A percentile compares a stretch with the other conserved stretches of the same genome.
Evolutionary conservation across 2,329 filamentous ascomycete genomes (phyloP).

Genomic region (Microdochium trichocladiopsis): DNA sequence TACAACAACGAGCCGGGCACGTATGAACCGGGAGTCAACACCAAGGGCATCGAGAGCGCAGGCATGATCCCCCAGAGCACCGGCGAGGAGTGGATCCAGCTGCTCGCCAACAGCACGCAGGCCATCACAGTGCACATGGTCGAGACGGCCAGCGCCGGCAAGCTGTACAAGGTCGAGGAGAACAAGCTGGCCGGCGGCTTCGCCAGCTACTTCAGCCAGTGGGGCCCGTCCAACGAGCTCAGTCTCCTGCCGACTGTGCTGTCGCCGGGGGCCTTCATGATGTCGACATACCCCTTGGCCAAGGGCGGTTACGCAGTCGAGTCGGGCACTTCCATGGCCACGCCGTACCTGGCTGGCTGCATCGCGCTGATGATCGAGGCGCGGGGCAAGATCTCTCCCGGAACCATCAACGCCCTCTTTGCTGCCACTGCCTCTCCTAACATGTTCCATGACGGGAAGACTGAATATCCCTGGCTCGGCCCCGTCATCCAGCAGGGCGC

Average conservation of each 20-base stretch:
- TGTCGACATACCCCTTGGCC: constrained; percentile 40
- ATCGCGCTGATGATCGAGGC: constrained; percentile 22
- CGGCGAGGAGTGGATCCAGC: too few species aligned
- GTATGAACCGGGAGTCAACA: too few species aligned
- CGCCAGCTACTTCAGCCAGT: too few species aligned
- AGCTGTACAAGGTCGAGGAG: too few species aligned
- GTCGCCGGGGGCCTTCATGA: constrained; percentile 39
- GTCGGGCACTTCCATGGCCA: constrained; percentile 48
- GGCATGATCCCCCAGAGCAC: too few species aligned
- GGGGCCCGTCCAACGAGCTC: constrained; percentile 39
- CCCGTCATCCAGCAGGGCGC: constrained; percentile 33
- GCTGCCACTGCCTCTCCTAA: constrained; percentile 20
- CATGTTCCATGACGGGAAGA: constrained; percentile 19
- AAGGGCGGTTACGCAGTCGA: constrained; percentile 37
- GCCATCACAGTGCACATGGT: too few species aligned
- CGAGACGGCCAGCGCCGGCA: too few species aligned
- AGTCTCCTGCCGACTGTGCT: constrained; percentile 40
- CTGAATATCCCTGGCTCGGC: constrained; percentile 4
- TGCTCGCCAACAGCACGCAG: too few species aligned
- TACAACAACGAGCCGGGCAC: too few species aligned
- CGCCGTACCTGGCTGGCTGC: constrained; percentile 36
- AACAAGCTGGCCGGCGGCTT: too few species aligned
- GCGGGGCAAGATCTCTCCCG: constrained; percentile 16
- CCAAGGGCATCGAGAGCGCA: too few species aligned
- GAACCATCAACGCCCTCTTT: constrained; percentile 16